Percentiles rank a stretch among this genome's conserved stretches.
Evolutionary conservation across 345 rosid genomes (phyloP).

Genomic region (Populus ilicifolia): DNA sequence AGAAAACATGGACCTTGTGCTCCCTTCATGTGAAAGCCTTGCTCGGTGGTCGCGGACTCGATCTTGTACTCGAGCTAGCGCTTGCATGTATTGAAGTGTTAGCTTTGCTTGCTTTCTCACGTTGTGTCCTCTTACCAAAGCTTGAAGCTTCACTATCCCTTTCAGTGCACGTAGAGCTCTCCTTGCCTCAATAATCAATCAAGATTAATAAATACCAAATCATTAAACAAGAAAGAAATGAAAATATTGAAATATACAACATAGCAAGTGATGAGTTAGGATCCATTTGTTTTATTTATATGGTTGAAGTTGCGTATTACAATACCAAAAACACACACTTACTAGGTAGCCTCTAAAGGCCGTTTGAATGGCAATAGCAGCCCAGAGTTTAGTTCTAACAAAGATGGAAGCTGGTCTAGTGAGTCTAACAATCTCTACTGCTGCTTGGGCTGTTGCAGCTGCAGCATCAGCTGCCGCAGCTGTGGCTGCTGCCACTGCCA

Average conservation of each 20-base stretch:
- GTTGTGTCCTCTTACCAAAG: constrained; percentile 26
- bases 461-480: constrained; percentile 20
- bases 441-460: constrained; percentile 11
- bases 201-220: neutral
- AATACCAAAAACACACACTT: neutral
- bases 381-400: constrained; percentile 8
- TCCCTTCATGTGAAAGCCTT: constrained; percentile 20
- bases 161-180: constrained; percentile 26
- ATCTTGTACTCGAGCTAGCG: constrained; percentile 27
- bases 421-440: constrained; percentile 14
- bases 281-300: too few species aligned
- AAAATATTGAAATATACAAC: neutral
- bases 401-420: constrained; percentile 5
- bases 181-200: constrained; percentile 16
- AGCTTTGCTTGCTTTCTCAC: constrained; percentile 26
- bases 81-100: constrained; percentile 28
- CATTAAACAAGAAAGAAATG: neutral
- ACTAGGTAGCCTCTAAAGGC: constrained; percentile 32
- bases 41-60: constrained; percentile 20
- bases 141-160: constrained; percentile 36
- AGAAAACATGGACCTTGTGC: constrained; percentile 21
- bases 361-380: constrained; percentile 27
- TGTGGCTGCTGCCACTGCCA: constrained; percentile 13
- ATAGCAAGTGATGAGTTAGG: neutral
- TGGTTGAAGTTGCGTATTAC: too few species aligned